Evolutionary conservation across 805 yeast species (phyloP), one percentile per base, ranked within the genome.

Genomic region (Saccharomycodes ludwigii): DNA sequence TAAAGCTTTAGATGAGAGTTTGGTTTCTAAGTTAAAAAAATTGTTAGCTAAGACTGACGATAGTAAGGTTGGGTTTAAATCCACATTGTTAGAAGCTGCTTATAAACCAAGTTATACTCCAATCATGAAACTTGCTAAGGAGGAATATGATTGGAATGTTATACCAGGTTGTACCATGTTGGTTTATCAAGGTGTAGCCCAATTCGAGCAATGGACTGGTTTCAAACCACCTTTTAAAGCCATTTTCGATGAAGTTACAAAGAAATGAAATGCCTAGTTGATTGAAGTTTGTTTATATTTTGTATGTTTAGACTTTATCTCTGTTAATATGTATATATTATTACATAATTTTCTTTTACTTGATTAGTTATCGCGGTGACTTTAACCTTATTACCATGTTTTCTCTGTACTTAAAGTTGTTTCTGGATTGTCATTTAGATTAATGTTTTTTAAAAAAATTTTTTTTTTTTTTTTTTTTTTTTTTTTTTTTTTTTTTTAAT

Each of bases 161-260:
- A 68, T 88, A 41, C 80, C 86, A 6, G 99, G 99, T 9, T 73
- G 79, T 21, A 83, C 85, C 47, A 81, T 93, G 91, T 67, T 91
- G 40, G 85, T 86, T 12, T 76, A 81, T 56, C 98, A 91, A 59
- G 99, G 96, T 29, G 76, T 81, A 30, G 82, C 70, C 41, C 98
- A 91, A 59, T 85, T 86, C 52, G 59, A 66, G 40, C 56, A 72
- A 35, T 88, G 93, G 77, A 82, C 80, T 8, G 78, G 79, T 0
- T 52, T 65, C 30, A 56, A 46, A 18, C 76, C 86, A 3, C 83
- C 85, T 14, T 78, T 72, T 54, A 54, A 63, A 20, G 69, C 66
- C 14, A 66, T 78, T 28, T 73, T 68, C 42, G 61, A 68, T 13
- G 84, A 82, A 19, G 88, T 80, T 31, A 52, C 55, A 10, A 41